phyloP scores from a whole-genome alignment of 2,329 filamentous ascomycete species.

The Cladosporium sp. region DNA sequence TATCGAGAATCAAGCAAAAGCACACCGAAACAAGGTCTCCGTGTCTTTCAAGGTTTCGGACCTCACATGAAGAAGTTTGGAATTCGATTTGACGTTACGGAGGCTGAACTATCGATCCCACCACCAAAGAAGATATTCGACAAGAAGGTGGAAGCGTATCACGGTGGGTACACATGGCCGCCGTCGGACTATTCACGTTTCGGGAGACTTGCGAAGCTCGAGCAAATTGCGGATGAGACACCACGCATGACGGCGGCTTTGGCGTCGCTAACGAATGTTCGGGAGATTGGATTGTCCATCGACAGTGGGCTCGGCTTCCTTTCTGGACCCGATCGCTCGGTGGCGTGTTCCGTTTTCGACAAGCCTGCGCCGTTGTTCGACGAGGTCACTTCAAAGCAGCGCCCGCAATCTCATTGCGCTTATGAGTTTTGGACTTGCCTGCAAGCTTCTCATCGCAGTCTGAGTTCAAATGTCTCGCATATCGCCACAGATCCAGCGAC shows the following conservation, averaged over 20 bases:
- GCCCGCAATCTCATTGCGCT: conserved; percentile 19
- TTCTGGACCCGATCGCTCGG: conserved; percentile 54
- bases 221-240: conserved; percentile 60
- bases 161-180: conserved; percentile 64
- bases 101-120: conserved; percentile 45
- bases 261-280: conserved; percentile 49
- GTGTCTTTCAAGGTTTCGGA: conserved; percentile 59
- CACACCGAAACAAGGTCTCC: conserved; percentile 46
- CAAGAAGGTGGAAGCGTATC: conserved; percentile 53
- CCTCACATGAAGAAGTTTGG: conserved; percentile 59
- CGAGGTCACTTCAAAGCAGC: conserved; percentile 12
- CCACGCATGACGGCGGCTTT: conserved; percentile 58
- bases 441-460: conserved; percentile 20
- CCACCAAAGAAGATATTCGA: conserved; percentile 51
- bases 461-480: too few species aligned
- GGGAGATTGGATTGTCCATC: conserved; percentile 62
- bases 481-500: too few species aligned
- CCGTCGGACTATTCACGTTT: conserved; percentile 56
- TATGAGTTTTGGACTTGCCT: conserved; percentile 24
- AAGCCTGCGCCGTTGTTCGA: conserved; percentile 46
- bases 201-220: conserved; percentile 54
- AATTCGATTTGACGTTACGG: conserved; percentile 64
- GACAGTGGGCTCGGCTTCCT: conserved; percentile 66
- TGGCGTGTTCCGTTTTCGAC: conserved; percentile 44
- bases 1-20: conserved; percentile 38